Base-by-base conservation (phyloP, 371 early-diverging fungal species). In the Thermomucor indicae-seudaticae region DNA sequence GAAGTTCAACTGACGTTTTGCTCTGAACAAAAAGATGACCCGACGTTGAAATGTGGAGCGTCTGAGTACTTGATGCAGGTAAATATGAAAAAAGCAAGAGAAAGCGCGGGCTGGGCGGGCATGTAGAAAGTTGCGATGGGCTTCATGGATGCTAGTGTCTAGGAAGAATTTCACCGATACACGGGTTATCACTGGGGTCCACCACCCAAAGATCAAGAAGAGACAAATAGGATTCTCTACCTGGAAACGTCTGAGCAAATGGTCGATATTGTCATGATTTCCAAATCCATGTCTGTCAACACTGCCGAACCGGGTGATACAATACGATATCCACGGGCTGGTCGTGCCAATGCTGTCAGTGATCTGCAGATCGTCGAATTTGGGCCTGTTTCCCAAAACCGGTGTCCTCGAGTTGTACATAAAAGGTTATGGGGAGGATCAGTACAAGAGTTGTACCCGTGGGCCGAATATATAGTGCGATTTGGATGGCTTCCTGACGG, bases 51-150 rank as follows among this genome's bases (percentile, higher is more conserved):
- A 32, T 80, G 80, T 55, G 90, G 90, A n/a, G 58, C 73, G 24
- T 81, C 82, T 1, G 90, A 89, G 48, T 87, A 84, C 62, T 73
- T 89, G 43, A 86, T 87, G 85, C 88, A 87, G 64, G 77, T 73
- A 67, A 19, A 45, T n/a, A 20, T 43, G 41, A n/a, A 22, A 19
- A 27, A 14, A 23, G 28, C 38, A 4, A 5, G 4, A 14, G 20
- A n/a, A n/a, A n/a, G n/a, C n/a, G n/a, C n/a, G n/a, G n/a, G n/a
- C n/a, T n/a, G n/a, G n/a, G n/a, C n/a, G n/a, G 16, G 41, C 28
- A 4, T 42, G 22, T 27, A 7, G 12, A 32, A 30, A 28, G 23
- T 34, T 39, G 31, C 25, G 20, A 14, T 43, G n/a, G 12, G 12
- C 8, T 17, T n/a, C 39, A 23, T 10, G 25, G 16, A 20, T 28